Conservation (phyloP, 2,329 filamentous ascomycete genomes). For the Ophiocordyceps australis region DNA sequence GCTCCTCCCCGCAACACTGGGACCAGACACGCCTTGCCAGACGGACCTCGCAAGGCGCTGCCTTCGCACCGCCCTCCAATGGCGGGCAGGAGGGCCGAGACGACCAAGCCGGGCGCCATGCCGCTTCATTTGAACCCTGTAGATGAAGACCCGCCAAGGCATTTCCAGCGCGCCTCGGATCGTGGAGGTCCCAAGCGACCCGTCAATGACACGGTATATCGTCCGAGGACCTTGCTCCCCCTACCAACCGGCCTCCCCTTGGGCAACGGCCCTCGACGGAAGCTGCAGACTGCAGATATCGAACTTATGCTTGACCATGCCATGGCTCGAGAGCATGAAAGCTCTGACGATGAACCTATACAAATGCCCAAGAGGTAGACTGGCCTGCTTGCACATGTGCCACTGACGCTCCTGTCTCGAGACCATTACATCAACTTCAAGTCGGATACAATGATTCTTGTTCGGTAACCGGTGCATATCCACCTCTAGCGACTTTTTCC, state of each 20-base stretch:
- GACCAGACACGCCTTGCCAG: conserved; percentile 22
- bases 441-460: too few species aligned
- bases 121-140: conserved; percentile 22
- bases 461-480: too few species aligned
- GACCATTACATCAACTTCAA: too few species aligned
- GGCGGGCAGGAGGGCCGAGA: conserved; percentile 25
- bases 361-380: conserved; percentile 7
- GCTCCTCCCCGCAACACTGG: conserved; percentile 4
- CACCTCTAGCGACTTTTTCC: too few species aligned
- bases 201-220: conserved; percentile 18
- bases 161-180: conserved; percentile 8
- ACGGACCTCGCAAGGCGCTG: conserved; percentile 30
- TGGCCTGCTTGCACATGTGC: too few species aligned
- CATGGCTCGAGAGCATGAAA: conserved; percentile 28
- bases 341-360: conserved; percentile 38
- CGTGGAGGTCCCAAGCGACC: conserved; percentile 23
- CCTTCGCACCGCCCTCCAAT: conserved; percentile 26
- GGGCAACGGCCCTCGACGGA: conserved; percentile 17
- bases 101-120: conserved; percentile 25
- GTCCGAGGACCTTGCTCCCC: conserved; percentile 22
- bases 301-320: conserved; percentile 38
- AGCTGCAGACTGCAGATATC: conserved; percentile 34
- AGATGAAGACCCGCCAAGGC: conserved; percentile 22
- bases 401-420: too few species aligned
- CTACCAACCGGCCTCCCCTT: conserved; percentile 28